phyloP scores from a whole-genome alignment of 345 rosid genomes.

The Citrus australasica region DNA sequence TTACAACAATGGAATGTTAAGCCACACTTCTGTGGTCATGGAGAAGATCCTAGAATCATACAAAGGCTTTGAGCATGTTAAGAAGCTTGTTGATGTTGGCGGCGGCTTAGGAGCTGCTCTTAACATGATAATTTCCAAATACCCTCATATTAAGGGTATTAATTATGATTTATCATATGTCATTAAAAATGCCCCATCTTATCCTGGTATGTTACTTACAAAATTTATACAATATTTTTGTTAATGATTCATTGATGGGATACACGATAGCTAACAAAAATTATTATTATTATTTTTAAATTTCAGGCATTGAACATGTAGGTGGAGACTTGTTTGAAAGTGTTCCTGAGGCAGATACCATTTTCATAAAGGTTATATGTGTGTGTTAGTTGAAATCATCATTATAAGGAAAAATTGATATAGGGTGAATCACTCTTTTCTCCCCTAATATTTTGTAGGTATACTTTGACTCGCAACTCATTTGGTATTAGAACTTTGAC shows the following conservation, averaged over 20 bases:
- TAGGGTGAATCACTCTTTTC: no score
- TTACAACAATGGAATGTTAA: background rate
- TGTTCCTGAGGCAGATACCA: background rate
- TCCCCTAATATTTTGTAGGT: no score
- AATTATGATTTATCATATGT: background rate
- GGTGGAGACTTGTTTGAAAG: background rate
- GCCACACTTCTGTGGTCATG: background rate
- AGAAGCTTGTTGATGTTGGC: background rate
- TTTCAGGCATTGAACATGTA: background rate
- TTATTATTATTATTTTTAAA: no score
- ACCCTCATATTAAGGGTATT: background rate
- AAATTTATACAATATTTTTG: no score
- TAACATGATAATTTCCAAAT: background rate
- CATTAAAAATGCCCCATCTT: background rate
- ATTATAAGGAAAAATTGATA: no score
- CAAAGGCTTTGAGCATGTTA: background rate
- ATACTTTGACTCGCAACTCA: no score
- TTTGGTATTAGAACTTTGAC: no score
- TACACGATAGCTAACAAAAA: no score
- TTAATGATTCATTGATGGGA: no score
- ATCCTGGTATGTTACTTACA: background rate
- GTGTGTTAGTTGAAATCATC: no score
- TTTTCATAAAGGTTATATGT: no score
- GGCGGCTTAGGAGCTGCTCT: background rate
- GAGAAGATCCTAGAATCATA: background rate